phyloP scores from a whole-genome alignment of 2,329 filamentous ascomycete genomes.

The Xylaria arbuscula region DNA sequence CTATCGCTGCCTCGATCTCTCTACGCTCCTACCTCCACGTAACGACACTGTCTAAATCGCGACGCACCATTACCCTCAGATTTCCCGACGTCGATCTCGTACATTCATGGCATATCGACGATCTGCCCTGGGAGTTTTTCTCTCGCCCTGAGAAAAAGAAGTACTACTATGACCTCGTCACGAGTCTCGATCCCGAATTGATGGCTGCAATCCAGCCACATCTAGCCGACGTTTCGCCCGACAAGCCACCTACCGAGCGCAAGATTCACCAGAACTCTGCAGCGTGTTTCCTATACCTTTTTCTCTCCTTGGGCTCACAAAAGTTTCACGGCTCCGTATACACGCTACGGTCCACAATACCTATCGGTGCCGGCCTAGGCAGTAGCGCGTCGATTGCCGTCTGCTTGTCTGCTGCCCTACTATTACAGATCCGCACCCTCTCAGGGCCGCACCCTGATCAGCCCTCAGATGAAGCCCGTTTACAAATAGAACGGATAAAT shows the following conservation, averaged over 20 bases:
- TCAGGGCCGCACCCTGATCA: slow-evolving; percentile 94
- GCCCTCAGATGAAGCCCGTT: slow-evolving; percentile 83
- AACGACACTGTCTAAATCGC: slow-evolving; percentile 91
- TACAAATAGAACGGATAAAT: slow-evolving; percentile 95
- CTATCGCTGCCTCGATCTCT: slow-evolving; percentile 94
- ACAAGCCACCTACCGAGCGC: slow-evolving; percentile 74
- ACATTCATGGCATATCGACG: slow-evolving; percentile 94
- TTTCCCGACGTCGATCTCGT: slow-evolving; percentile 92
- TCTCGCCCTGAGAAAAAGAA: slow-evolving; percentile 87
- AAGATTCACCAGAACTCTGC: slow-evolving; percentile 88
- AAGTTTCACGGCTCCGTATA: slow-evolving; percentile 86
- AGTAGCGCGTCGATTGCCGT: slow-evolving; percentile 96
- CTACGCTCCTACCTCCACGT: slow-evolving; percentile 96
- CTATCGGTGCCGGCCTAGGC: slow-evolving; percentile 89
- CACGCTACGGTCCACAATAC: slow-evolving; percentile 91
- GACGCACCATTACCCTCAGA: slow-evolving; percentile 84
- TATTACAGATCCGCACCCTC: slow-evolving; percentile 88
- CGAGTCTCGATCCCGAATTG: slow-evolving; percentile 83
- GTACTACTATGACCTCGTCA: slow-evolving; percentile 91
- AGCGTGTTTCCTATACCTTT: slow-evolving; percentile 89
- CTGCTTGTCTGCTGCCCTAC: slow-evolving; percentile 83
- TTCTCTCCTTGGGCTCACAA: slow-evolving; percentile 84
- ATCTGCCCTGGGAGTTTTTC: slow-evolving; percentile 88
- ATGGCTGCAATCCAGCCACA: slow-evolving; percentile 83
- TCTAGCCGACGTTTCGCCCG: slow-evolving; percentile 75